Base-by-base conservation (phyloP, 306 rosid genomes). In the Pterocarpus santalinus region DNA sequence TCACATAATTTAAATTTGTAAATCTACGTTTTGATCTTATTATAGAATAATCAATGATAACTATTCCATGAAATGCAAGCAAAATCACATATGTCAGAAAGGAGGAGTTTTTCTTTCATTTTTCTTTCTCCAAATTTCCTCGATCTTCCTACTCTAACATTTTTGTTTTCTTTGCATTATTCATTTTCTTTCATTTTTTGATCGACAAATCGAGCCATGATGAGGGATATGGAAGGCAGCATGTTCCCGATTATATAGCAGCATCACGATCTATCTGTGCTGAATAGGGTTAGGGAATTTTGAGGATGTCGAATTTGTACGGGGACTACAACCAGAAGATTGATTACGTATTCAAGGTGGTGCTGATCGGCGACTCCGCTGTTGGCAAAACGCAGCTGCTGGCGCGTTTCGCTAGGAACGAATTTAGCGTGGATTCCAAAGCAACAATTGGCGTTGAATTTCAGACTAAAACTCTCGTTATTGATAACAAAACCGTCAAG, bases 361-460 rank as follows among this genome's bases (percentile, higher is more conserved):
- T 94, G 47, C 76, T 95, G 89, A 95, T 92, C 15, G 98, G 98
- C 17, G 98, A 95, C 64, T 95, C 98, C 2, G 97, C 98, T 0
- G 98, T 95, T 3, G 98, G 98, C 3, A 95, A 95, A 75, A 92
- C 97, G 47, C 98, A 95, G 82, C 86, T 95, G 32, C 90, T 95
- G 4, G 97, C 97, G 0, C 94, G 98, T 0, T 95, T 95, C 76
- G 82, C 97, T 0, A 87, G 92, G 80, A 90, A 95, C 81, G 91
- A 92, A 79, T 95, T 92, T 73, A 95, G 85, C 77, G 38, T 85
- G 4, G 91, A 91, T 85, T 92, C 98, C 0, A 95, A 95, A 69
- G 98, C 98, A 39, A 92, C 98, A 7, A 95, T 95, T 10, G 98
- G 98, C 12, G 98, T 95, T 44, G 98, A 95, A 64, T 92, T 95